Evolutionary conservation across 257 asterid species (phyloP).

Genomic region (Apocynum venetum): DNA sequence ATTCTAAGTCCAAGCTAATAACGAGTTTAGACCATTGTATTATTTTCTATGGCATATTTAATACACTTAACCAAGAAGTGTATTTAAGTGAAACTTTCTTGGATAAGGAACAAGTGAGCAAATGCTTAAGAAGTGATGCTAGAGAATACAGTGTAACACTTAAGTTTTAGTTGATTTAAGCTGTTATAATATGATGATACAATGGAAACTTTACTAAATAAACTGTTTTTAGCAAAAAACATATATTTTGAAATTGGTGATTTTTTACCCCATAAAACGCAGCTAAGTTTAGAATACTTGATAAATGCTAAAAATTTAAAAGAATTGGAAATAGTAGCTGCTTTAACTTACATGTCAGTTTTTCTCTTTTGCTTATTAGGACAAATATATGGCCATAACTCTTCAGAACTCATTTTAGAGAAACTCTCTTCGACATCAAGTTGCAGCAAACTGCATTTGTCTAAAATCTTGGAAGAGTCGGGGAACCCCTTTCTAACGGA

Average conservation of each 20-base stretch:
- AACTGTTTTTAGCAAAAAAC: not conserved
- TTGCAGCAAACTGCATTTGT: conserved; percentile 7
- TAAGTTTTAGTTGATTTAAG: not conserved
- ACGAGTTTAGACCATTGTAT: not conserved
- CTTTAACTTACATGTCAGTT: not conserved
- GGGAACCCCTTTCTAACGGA: not conserved
- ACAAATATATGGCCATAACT: conserved; percentile 13
- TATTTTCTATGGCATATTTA: not conserved
- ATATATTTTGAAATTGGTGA: not conserved
- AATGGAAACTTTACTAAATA: not conserved
- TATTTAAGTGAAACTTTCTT: not conserved
- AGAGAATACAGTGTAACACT: not conserved
- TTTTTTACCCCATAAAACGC: not conserved
- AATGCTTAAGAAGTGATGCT: not conserved
- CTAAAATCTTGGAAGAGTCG: not conserved
- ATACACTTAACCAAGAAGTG: not conserved
- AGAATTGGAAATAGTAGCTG: not conserved
- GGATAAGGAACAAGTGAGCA: not conserved
- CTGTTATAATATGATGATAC: not conserved
- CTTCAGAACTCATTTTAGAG: conserved; percentile 12
- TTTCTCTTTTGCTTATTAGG: conserved; percentile 27
- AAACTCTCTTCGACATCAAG: not conserved
- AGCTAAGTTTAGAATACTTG: too few relatives aligned
- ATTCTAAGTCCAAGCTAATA: not conserved
- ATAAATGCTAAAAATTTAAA: not conserved